A percentile compares a stretch with the other conserved stretches of the same genome.
Conservation (phyloP, 345 rosid species). For the Mallotus nudiflorus region DNA sequence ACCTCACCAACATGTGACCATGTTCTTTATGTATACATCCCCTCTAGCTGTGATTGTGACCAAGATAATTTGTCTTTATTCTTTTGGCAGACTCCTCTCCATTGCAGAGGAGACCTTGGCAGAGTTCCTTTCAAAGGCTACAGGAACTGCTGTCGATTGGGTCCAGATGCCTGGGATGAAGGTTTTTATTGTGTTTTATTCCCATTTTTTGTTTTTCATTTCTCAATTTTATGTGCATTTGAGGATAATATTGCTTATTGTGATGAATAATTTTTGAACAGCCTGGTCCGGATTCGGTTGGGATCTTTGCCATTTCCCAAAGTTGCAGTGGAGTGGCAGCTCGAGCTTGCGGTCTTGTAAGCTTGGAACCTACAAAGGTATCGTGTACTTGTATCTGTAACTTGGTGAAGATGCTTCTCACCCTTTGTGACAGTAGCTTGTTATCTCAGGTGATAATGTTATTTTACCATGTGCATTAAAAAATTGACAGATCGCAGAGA, state of each 20-base stretch:
- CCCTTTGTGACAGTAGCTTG: not conserved
- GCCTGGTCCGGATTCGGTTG: slow-evolving; percentile 99
- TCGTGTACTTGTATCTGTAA: not conserved
- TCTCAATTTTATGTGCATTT: not conserved
- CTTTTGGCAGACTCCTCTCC: slow-evolving; percentile 78
- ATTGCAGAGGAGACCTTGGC: slow-evolving; percentile 99
- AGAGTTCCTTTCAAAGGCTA: slow-evolving; percentile 99
- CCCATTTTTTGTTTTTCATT: not conserved
- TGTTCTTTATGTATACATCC: not conserved
- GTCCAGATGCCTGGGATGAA: slow-evolving; percentile 99
- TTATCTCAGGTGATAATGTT: not conserved
- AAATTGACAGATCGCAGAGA: slow-evolving; percentile 81
- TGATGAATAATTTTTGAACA: slow-evolving; percentile 27
- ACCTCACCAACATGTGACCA: slow-evolving; percentile 9
- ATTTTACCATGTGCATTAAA: not conserved
- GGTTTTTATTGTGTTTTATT: slow-evolving; percentile 42
- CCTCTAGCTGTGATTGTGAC: not conserved
- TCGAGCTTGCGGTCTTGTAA: slow-evolving; percentile 99
- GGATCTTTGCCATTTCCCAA: slow-evolving; percentile 99
- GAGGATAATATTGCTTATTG: not conserved
- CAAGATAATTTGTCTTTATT: slow-evolving; percentile 7
- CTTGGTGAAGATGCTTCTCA: not conserved
- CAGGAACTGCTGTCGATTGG: slow-evolving; percentile 99
- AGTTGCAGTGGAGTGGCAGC: slow-evolving; percentile 99
- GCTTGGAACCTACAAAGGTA: slow-evolving; percentile 96